Evolutionary conservation across 2,329 filamentous ascomycete genomes (phyloP), one percentile per base, ranked within the genome.

Genomic region (Ascochyta koolunga): DNA sequence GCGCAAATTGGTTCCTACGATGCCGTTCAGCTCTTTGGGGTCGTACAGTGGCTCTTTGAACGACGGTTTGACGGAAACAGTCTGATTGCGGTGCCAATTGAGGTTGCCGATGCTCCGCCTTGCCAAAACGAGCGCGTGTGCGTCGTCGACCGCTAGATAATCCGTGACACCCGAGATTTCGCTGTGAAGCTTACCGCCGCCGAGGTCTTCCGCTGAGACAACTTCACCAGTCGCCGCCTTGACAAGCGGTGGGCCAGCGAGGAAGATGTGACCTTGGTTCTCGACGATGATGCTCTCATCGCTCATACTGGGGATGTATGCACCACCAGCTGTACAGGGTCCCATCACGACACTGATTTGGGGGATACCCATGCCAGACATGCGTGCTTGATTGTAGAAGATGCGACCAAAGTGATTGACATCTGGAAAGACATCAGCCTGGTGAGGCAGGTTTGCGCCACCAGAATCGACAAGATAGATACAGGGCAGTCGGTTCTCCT

Each of bases 331-430:
- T 0, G 95, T 99, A 77, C 95, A 99, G 37, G 93, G 90, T 0
- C 93, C 93, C 93, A 99, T 97, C 40, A 99, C 93, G 2, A 97
- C 91, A 9, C 91, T 88, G 64, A 99, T 89, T 71, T 98, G 93
- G 1, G 93, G 93, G 58, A 98, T 96, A 4, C 92, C 91, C 62
- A 88, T 79, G 2, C 89, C 84, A 64, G 90, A 95, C 92, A 98
- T 96, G 68, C 91, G 83, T 2, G 95, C 93, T 77, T 99, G 93
- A 78, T 99, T 97, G 82, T 89, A 99, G 81, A 99, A 99, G 72
- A 98, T 96, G 62, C 93, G 90, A 31, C 93, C 92, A 71, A 99
- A 98, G 76, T 98, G 93, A 49, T 97, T 91, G 61, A 88, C 84
- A 74, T 98, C 93, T 1, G 93, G 95, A 75, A 99, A 98, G 52